Evolutionary conservation across 129 eudicot species (phyloP).

Genomic region (Helianthus tuberosus): DNA sequence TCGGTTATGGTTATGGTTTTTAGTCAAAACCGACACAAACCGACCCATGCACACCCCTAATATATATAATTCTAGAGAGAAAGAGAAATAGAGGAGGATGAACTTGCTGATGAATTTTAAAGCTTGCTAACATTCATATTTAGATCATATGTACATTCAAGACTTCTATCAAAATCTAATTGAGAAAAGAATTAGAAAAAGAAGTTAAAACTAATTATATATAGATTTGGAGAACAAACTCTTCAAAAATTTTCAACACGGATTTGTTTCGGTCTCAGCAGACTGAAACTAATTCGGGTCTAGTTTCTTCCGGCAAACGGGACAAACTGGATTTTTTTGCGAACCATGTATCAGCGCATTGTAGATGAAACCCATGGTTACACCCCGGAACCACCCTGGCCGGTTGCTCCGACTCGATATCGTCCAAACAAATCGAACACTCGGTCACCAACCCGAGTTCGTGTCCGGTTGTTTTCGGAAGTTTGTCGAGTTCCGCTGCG

Average conservation of each 20-base stretch:
- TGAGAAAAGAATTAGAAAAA: background rate
- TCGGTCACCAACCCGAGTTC: conserved; percentile 67
- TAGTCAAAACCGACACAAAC: no score
- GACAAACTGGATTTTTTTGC: conserved; percentile 63
- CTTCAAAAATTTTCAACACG: conserved; percentile 40
- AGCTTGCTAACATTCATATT: conserved; percentile 5
- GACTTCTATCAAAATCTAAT: background rate
- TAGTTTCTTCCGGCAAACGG: conserved; percentile 75
- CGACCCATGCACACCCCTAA: no score
- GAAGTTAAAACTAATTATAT: background rate
- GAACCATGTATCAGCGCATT: conserved; percentile 89
- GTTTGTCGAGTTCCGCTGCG: conserved; percentile 64
- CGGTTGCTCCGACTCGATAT: conserved; percentile 62
- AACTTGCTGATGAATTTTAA: background rate
- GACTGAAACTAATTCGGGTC: conserved; percentile 55
- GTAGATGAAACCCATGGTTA: conserved; percentile 81
- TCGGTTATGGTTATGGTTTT: no score
- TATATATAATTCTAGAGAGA: background rate
- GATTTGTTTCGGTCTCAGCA: conserved; percentile 26
- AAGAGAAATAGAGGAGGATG: background rate
- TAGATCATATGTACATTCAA: conserved; percentile 24
- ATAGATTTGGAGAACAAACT: background rate
- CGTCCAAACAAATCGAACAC: conserved; percentile 87
- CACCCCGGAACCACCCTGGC: conserved; percentile 88
- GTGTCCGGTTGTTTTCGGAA: conserved; percentile 66